Base-by-base conservation (phyloP, 371 early-diverging fungal species). In the Apophysomyces trapeziformis region DNA sequence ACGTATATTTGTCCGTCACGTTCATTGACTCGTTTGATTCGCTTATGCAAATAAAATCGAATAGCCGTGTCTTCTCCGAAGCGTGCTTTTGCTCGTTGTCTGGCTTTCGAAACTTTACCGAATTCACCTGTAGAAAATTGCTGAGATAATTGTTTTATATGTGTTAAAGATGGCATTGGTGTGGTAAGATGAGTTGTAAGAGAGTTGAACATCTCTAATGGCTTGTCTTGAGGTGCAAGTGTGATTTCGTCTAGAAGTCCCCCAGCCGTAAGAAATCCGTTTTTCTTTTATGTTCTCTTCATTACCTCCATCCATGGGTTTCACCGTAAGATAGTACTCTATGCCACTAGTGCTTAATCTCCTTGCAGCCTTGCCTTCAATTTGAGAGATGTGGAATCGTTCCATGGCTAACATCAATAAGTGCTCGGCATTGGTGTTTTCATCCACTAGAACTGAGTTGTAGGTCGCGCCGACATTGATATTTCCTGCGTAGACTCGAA, bases 291-390 rank as follows among this genome's bases (percentile, higher is more conserved):
- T 16, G 12, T 56, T 56, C 0, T 6, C 43, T 38, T 61, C 35
- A 39, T 58, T 84, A 86, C 88, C 88, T 75, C 85, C 83, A 68
- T 87, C 85, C 65, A 85, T 75, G 4, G 86, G 80, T 63, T 83
- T 84, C n/a, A 87, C 86, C 41, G 86, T 86, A 4, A 87, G 60
- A 64, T 76, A 87, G 62, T 85, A 87, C 61, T 87, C 88, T 54
- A 86, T 64, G 58, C 82, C 63, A 60, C 78, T 67, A 66, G 50
- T 57, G 58, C 77, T 78, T 7, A 75, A 73, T 26, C 74, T 75
- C 16, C 60, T 44, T 21, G 45, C 68, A 39, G 61, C 63, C 32
- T 70, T 66, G 36, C 66, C 68, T 62, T 79, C 83, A 32, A 81
- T 69, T 57, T 80, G 67, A 7, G 77, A 72, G 43, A 88, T 79